Evolutionary conservation across 306 rosid species (phyloP), one percentile per base, ranked within the genome.

Genomic region (Fagus crenata): DNA sequence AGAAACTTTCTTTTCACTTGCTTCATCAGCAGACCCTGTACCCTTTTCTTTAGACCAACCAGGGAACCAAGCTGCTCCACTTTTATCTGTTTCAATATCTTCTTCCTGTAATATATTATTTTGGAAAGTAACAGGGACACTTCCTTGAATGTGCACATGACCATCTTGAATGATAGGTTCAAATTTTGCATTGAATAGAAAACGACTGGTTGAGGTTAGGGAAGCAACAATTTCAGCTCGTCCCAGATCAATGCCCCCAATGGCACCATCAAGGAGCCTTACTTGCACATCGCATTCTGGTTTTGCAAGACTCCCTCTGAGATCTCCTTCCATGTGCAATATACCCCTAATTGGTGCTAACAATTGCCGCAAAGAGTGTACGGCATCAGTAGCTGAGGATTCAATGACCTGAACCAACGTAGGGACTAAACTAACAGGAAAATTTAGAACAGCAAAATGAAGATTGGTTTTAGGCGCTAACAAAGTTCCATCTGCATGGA

Each of bases 311-410:
- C 85, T 95, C 42, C 98, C 97, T 82, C 97, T 87, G 46, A 95
- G 96, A 87, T 95, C 97, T 71, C 98, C 98, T 84, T 95, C 98
- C 98, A 95, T 95, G 85, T 95, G 96, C 89, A 95, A 85, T 82
- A 87, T 87, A 60, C 98, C 98, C 80, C 78, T 89, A 60, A 95
- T 86, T 17, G 97, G 91, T 79, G 96, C 90, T 77, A 92, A 76
- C 71, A 90, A 79, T 74, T 89, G 90, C 85, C 89, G 78, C 82
- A 90, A 73, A 74, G 96, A 89, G 80, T 81, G 97, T 82, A 87
- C 86, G 43, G 78, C 82, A 85, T 87, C 90, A n/a, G 82, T 83
- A 61, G 97, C 89, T 81, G 96, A 88, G 77, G 97, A 92, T 78
- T 90, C 93, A 76, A 92, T 74, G 65, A 95, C 84, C 90, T 90